Evolutionary conservation across 305 asterid genomes (phyloP), one percentile per base, ranked within the genome.

Genomic region (Rubia peregrina): DNA sequence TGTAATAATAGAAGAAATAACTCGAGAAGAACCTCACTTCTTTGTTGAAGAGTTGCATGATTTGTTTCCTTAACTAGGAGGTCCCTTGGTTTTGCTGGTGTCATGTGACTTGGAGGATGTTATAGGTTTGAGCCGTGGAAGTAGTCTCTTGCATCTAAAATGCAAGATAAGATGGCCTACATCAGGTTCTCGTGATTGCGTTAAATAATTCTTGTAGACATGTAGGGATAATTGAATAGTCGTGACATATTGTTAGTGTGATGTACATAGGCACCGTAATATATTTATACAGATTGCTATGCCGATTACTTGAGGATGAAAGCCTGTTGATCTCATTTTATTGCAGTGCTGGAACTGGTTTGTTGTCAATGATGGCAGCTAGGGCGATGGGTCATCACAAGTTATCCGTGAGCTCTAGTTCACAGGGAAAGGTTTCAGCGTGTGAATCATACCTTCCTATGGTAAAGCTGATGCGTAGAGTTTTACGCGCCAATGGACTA

Each of bases 371-470:
- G 97, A 90, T 93, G 96, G 95, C 96, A 74, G 94, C 97, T 77
- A 86, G 87, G 63, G 94, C 98, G 43, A 87, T 88, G 92, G 84
- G 85, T 55, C 78, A 56, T 61, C 71, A 76, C 42, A 81, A 83
- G 78, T 75, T 80, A 21, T 60, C 80, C 38, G 75, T 30, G 51
- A 69, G 53, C 61, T 70, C 83, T 21, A 68, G 75, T 62, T 76
- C 86, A 43, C 71, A 78, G 62, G 95, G 90, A 53, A 77, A 48
- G 84, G 97, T 90, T 72, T 88, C 98, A 8, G 90, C 97, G 75
- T 90, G 95, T 48, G 98, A 90, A 85, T 89, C 98, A 11, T 93
- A 93, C 83, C 95, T 93, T 81, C 98, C 98, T 33, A 93, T 90
- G 98, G 87, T 90, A n/a, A 93, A 93, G 76, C 76, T 93, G 83